Percentiles rank a stretch among this genome's conserved stretches.
phyloP scores from a whole-genome alignment of 2,329 filamentous ascomycete species.

The Penicillium sp. region DNA sequence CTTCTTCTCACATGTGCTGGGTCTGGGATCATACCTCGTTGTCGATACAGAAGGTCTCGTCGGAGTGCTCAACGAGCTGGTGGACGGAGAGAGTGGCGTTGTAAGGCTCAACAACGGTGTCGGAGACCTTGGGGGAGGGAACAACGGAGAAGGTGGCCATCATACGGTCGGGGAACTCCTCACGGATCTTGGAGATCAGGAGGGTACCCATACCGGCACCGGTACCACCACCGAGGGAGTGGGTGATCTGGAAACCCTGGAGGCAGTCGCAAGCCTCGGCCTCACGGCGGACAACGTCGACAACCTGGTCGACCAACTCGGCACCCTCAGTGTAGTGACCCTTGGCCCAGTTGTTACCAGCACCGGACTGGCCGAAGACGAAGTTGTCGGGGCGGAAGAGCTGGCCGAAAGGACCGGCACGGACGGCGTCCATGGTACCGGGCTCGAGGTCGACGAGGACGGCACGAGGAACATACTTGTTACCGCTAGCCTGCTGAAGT shows the following conservation, averaged over 20 bases:
- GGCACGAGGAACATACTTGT: conserved; percentile 99
- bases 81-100: conserved; percentile 98
- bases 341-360: conserved; percentile 99
- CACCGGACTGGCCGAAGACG: conserved; percentile 98
- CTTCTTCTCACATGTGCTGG: too few species aligned
- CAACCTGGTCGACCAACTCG: conserved; percentile 93
- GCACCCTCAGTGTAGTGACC: conserved; percentile 99
- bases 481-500: conserved; percentile 91
- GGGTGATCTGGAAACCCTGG: conserved; percentile 99
- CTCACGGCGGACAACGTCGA: conserved; percentile 97
- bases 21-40: conserved; percentile 79
- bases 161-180: conserved; percentile 99
- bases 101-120: conserved; percentile 99
- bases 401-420: conserved; percentile 93
- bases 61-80: conserved; percentile 99
- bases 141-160: conserved; percentile 99
- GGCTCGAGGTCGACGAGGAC: conserved; percentile 99
- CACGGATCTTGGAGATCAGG: conserved; percentile 99
- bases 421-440: conserved; percentile 98
- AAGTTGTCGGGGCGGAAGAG: conserved; percentile 99
- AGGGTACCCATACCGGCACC: conserved; percentile 99
- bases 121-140: conserved; percentile 97
- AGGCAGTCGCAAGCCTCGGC: conserved; percentile 98
- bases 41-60: conserved; percentile 99
- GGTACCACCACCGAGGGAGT: conserved; percentile 99